A percentile compares a stretch with the other conserved stretches of the same genome.
Conservation (phyloP, 2,329 filamentous ascomycete genomes). For the Metarhizium rileyi region DNA sequence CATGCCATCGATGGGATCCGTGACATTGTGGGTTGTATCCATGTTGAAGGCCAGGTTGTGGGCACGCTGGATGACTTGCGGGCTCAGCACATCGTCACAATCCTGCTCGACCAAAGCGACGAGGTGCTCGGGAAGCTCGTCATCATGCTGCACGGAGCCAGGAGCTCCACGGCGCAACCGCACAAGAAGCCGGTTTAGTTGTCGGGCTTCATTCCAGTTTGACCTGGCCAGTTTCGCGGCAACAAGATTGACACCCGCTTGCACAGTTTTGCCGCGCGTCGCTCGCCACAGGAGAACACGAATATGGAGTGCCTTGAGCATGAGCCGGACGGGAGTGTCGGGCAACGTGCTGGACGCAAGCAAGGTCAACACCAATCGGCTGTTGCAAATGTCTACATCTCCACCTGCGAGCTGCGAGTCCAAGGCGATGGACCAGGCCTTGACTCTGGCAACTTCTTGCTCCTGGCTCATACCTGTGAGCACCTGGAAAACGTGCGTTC, state of each 20-base stretch:
- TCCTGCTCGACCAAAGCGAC: conserved; percentile 66
- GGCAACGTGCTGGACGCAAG: conserved; percentile 83
- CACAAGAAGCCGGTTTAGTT: conserved; percentile 41
- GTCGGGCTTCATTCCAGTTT: conserved; percentile 74
- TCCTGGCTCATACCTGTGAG: conserved; percentile 75
- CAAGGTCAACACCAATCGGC: conserved; percentile 73
- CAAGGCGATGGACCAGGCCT: conserved; percentile 87
- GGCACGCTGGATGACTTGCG: conserved; percentile 70
- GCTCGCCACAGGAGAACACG: conserved; percentile 79
- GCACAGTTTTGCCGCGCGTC: conserved; percentile 55
- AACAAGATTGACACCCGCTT: conserved; percentile 55
- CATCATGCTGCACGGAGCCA: conserved; percentile 38
- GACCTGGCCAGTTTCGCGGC: conserved; percentile 64
- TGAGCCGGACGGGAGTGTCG: conserved; percentile 69
- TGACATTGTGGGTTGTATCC: conserved; percentile 58
- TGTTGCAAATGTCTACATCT: conserved; percentile 81
- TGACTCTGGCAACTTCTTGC: conserved; percentile 75
- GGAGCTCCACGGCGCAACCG: conserved; percentile 31
- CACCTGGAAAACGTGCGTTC: conserved; percentile 65
- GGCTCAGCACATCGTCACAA: conserved; percentile 71
- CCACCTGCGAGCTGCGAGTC: conserved; percentile 89
- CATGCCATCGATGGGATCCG: conserved; percentile 59
- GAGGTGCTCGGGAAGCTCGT: conserved; percentile 62
- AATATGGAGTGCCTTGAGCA: conserved; percentile 87
- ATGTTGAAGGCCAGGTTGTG: conserved; percentile 86